Evolutionary conservation across 1,284 basidiomycete genomes (phyloP), one percentile per base, ranked within the genome.

Genomic region (Kwoniella shivajii): DNA sequence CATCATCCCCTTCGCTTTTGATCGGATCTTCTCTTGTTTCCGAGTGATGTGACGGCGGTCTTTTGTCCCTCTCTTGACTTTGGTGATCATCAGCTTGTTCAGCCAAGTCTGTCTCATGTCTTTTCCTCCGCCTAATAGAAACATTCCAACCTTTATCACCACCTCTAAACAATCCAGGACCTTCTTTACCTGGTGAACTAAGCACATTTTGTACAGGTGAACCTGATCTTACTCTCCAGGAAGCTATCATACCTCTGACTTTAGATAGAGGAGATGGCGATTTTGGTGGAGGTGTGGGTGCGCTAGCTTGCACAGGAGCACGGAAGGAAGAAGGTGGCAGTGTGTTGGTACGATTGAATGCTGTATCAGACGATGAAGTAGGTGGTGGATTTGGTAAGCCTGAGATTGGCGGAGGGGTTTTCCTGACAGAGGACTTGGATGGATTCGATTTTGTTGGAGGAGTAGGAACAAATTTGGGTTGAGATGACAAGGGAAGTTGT

Each of bases 181-280:
- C 30, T 59, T 50, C 53, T 72, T 71, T 39, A 64, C 78, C 37
- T 75, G 67, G 41, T 73, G 76, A 2, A 80, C 86, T 2, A 83
- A 85, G 30, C 83, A 83, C 62, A 86, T 85, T 72, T 87, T 89
- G 63, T 13, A 62, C 41, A 2, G 58, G 60, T 1, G 63, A 64
- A 6, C 68, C 67, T 6, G 69, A 43, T 29, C 65, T 57, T 14
- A 65, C 64, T 27, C 69, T 54, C 89, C 89, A 92, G 3, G 86
- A 82, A 0, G 85, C 84, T 11, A 92, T 86, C 57, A 91, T 86
- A 61, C 88, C 90, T 26, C 87, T 82, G 31, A 92, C 87, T 11
- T 85, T 57, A 1, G 71, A 61, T 1, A 71, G 49, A 3, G 76
- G 73, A 1, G 75, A 71, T 30, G 66, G 57, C 0, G 67, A 53